Evolutionary conservation across 179 eudicot species (phyloP).

Genomic region (Heliamphora pulchella): DNA sequence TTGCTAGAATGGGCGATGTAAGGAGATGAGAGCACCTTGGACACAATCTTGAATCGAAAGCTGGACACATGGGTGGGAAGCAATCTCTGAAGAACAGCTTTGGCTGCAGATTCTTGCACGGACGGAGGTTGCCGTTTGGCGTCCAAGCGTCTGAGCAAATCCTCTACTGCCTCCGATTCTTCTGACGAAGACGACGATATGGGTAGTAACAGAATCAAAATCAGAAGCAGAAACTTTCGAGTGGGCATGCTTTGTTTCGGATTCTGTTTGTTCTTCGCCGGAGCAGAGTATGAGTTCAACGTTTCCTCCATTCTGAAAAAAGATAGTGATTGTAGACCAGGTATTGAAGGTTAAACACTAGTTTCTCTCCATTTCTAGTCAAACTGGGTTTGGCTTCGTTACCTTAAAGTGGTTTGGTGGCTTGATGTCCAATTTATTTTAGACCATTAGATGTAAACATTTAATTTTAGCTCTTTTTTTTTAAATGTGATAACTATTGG

Average conservation of each 20-base stretch:
- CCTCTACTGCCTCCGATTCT: slow-evolving; percentile 33
- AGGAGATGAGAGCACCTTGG: slow-evolving; percentile 40
- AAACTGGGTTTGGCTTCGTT: no score
- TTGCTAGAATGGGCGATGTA: background rate
- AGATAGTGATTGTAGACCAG: no score
- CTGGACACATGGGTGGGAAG: slow-evolving; percentile 64
- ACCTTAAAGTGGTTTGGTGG: no score
- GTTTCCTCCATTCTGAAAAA: no score
- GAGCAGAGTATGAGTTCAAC: background rate
- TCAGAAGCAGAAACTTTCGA: slow-evolving; percentile 12
- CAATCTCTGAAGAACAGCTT: slow-evolving; percentile 59
- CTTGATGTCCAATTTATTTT: no score
- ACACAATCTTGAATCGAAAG: slow-evolving; percentile 59
- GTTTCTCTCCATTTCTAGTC: no score
- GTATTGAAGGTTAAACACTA: no score
- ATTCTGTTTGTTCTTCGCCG: background rate
- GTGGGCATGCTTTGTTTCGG: slow-evolving; percentile 5
- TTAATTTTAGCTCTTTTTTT: no score
- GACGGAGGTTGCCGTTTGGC: slow-evolving; percentile 38
- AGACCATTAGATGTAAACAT: no score
- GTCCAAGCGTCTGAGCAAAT: slow-evolving; percentile 43
- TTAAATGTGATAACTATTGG: no score
- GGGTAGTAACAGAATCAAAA: slow-evolving; percentile 14
- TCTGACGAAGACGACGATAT: slow-evolving; percentile 19
- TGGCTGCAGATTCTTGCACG: slow-evolving; percentile 67